Evolutionary conservation across 1,284 basidiomycete species (phyloP).

Genomic region (Agaricales sp.): DNA sequence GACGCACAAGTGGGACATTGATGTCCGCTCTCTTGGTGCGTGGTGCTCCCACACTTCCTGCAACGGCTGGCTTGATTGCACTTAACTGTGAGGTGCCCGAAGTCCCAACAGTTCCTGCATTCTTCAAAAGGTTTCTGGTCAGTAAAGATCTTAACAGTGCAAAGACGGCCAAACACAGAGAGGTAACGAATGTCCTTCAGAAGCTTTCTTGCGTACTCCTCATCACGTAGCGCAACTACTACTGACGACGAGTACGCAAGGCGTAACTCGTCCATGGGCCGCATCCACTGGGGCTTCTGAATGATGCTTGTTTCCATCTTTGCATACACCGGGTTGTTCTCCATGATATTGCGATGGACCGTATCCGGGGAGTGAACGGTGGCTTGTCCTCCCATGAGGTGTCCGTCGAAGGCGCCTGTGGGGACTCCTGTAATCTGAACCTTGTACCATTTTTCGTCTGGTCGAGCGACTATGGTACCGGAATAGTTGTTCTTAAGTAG

Average conservation of each 20-base stretch:
- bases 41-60: conserved; percentile 4
- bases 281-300: background rate
- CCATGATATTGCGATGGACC: conserved; percentile 9
- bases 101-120: conserved; percentile 13
- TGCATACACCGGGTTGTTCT: conserved; percentile 12
- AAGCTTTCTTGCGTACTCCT: conserved; percentile 12
- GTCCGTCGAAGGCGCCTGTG: conserved; percentile 10
- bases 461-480: conserved; percentile 4
- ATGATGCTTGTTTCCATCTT: background rate
- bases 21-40: conserved; percentile 7
- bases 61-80: conserved; percentile 7
- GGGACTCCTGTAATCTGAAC: conserved; percentile 15
- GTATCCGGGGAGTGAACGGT: conserved; percentile 4
- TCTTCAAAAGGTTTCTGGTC: conserved; percentile 13
- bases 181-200: conserved; percentile 11
- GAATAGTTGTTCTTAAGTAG: conserved; percentile 6
- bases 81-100: conserved; percentile 5
- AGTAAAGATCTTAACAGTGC: conserved; percentile 11
- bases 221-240: conserved; percentile 15
- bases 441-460: conserved; percentile 17
- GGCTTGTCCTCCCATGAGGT: background rate
- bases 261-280: conserved; percentile 9
- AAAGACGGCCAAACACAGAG: conserved; percentile 12
- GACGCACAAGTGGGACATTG: conserved; percentile 8
- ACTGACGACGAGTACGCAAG: conserved; percentile 11